A percentile compares a stretch with the other conserved stretches of the same genome.
Conservation (phyloP, 1,284 basidiomycete genomes). For the Pseudozyma tsukubaensis region DNA sequence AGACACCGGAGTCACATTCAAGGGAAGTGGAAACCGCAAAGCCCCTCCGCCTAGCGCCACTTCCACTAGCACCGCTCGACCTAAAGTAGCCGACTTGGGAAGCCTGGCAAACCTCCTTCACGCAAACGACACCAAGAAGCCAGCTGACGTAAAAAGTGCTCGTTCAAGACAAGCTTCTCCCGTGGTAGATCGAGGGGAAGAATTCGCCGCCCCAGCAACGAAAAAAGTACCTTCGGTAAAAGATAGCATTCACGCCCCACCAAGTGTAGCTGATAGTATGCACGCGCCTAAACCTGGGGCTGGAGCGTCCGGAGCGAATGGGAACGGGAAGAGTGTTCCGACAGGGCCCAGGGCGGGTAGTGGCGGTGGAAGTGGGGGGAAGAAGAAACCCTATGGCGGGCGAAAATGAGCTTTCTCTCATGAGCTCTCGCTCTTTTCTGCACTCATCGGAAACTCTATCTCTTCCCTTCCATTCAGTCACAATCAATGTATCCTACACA, state of each 20-base stretch:
- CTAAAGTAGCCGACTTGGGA: constrained; percentile 19
- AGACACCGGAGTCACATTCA: constrained; percentile 4
- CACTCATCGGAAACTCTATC: no score
- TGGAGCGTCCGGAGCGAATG: no score
- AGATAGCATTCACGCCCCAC: constrained; percentile 29
- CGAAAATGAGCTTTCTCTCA: neutral
- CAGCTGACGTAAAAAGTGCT: neutral
- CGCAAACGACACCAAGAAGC: constrained; percentile 4
- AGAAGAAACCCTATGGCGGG: constrained; percentile 2
- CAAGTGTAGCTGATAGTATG: constrained; percentile 9
- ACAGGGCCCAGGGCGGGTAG: neutral
- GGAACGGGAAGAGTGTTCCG: neutral
- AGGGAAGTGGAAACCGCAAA: constrained; percentile 13
- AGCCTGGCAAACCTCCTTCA: constrained; percentile 19
- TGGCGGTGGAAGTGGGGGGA: neutral
- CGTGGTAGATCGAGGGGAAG: neutral
- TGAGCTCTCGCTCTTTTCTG: neutral
- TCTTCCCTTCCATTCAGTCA: no score
- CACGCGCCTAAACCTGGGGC: constrained; percentile 16
- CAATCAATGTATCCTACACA: no score
- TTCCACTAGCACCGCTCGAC: neutral
- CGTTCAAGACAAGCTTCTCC: constrained; percentile 1
- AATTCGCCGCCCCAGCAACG: neutral
- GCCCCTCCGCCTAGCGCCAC: neutral
- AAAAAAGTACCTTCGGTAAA: neutral